phyloP scores from a whole-genome alignment of 2,329 filamentous ascomycete genomes.

The Cadophora gregata region DNA sequence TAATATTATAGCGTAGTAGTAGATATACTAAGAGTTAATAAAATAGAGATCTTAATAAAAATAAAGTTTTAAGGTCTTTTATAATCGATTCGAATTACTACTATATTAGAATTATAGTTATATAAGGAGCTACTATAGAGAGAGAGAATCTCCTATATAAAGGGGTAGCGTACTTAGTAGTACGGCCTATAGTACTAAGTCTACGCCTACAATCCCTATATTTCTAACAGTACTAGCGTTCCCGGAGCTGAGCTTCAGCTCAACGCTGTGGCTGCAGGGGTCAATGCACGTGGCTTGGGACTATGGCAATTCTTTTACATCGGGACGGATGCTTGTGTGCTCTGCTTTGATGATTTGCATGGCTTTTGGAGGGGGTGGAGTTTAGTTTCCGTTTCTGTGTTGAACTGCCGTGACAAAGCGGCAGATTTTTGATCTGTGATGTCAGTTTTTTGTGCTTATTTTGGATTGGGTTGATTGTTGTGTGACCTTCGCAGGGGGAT shows the following conservation, averaged over 20 bases:
- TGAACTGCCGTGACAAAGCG: background rate
- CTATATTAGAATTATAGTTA: too few relatives aligned
- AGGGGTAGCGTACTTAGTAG: too few relatives aligned
- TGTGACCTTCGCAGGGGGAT: background rate
- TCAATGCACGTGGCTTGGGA: conserved; percentile 18
- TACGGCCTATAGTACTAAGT: too few relatives aligned
- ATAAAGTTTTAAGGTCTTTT: too few relatives aligned
- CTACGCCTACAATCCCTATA: too few relatives aligned
- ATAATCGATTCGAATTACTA: too few relatives aligned
- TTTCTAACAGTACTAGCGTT: too few relatives aligned
- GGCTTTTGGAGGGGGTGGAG: background rate
- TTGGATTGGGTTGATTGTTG: background rate
- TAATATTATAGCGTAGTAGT: too few relatives aligned
- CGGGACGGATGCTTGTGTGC: conserved; percentile 16
- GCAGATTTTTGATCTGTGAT: background rate
- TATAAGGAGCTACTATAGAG: too few relatives aligned
- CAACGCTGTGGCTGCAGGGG: conserved; percentile 14
- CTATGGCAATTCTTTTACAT: background rate
- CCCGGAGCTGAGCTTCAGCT: background rate
- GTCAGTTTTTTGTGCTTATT: background rate
- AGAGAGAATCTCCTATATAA: too few relatives aligned
- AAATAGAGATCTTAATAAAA: too few relatives aligned
- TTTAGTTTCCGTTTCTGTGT: conserved; percentile 7
- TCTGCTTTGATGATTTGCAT: conserved; percentile 4
- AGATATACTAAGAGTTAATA: too few relatives aligned